Evolutionary conservation across 2,329 filamentous ascomycete genomes (phyloP).

Genomic region (Cladophialophora chaetospira): DNA sequence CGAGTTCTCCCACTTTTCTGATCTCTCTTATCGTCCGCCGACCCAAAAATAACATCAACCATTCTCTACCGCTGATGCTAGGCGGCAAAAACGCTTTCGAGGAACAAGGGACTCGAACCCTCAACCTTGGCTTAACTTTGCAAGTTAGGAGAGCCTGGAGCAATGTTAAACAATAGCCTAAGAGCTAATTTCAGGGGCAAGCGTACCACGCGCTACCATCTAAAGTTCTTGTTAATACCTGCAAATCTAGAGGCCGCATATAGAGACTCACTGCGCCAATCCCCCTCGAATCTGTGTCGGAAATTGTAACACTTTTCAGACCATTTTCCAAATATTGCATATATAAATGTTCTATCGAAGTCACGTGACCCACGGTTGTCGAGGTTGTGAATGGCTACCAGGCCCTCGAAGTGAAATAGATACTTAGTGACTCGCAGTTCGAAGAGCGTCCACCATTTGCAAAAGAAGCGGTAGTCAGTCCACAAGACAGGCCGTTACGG

Average conservation of each 20-base stretch:
- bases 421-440: no score
- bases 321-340: background rate
- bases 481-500: no score
- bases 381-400: no score
- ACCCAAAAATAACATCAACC: no score
- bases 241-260: background rate
- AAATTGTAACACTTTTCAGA: conserved; percentile 18
- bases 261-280: background rate
- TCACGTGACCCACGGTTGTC: conserved; percentile 3
- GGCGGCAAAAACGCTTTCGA: conserved; percentile 25
- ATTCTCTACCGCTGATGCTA: no score
- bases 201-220: conserved; percentile 37
- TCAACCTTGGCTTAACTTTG: conserved; percentile 33
- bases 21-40: no score
- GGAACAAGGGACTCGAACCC: conserved; percentile 35
- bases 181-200: no score
- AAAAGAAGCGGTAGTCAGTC: no score
- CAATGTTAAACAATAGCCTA: no score
- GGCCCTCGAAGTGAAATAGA: no score
- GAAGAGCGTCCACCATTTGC: no score
- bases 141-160: background rate
- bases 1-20: no score
- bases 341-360: background rate
- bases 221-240: background rate
- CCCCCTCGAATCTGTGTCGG: conserved; percentile 9